These are phyloP conservation scores for Microascus cirrosus DNA, from an alignment of 2,329 filamentous ascomycete genomes.

Conservation along the genomic window DNA sequence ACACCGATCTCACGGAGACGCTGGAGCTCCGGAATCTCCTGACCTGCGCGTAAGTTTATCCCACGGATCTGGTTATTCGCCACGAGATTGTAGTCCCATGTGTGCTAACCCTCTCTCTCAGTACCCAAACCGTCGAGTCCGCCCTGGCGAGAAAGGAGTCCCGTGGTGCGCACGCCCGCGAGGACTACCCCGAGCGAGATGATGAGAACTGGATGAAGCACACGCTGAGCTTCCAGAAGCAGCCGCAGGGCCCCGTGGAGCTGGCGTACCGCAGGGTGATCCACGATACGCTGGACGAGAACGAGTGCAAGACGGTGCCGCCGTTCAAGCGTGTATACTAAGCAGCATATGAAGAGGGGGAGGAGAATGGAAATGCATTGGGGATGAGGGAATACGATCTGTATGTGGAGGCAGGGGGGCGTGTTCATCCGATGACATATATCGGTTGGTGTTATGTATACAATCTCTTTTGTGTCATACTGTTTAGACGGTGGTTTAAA, in stretches of 20 bases:
- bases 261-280: slow-evolving; percentile 79
- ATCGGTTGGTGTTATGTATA: background rate
- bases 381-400: background rate
- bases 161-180: slow-evolving; percentile 89
- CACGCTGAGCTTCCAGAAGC: slow-evolving; percentile 90
- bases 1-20: slow-evolving; percentile 92
- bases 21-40: slow-evolving; percentile 90
- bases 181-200: slow-evolving; percentile 92
- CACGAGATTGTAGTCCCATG: background rate
- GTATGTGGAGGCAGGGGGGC: background rate
- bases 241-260: slow-evolving; percentile 78
- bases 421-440: background rate
- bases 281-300: slow-evolving; percentile 77
- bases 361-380: background rate
- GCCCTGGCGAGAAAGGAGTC: slow-evolving; percentile 95
- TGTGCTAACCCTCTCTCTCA: slow-evolving; percentile 18
- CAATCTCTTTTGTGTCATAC: background rate
- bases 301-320: slow-evolving; percentile 90
- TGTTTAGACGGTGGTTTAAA: background rate
- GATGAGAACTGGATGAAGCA: slow-evolving; percentile 99
- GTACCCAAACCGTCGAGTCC: slow-evolving; percentile 79
- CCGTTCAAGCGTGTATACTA: slow-evolving; percentile 94
- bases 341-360: slow-evolving; percentile 10
- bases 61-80: background rate
- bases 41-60: slow-evolving; percentile 77